Evolutionary conservation across 2,329 filamentous ascomycete species (phyloP).

Genomic region (Fusarium subglutinans): DNA sequence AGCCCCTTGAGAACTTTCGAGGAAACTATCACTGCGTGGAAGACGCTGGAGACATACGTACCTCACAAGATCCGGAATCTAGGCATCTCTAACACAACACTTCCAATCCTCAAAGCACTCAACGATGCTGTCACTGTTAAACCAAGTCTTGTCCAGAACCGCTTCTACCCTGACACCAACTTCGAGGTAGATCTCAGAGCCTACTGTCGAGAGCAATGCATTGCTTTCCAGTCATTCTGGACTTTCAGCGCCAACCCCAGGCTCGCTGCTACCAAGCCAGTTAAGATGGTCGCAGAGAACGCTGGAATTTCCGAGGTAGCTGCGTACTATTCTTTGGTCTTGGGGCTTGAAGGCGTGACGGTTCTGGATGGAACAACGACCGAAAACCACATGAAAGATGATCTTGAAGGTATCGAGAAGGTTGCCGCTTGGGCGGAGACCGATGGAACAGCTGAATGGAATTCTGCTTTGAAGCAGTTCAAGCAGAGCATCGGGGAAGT

Average conservation of each 20-base stretch:
- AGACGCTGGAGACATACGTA: slow-evolving; percentile 71
- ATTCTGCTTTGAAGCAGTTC: slow-evolving; percentile 57
- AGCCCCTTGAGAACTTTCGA: slow-evolving; percentile 56
- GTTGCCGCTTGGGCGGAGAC: slow-evolving; percentile 55
- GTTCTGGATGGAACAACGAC: slow-evolving; percentile 59
- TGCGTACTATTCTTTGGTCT: slow-evolving; percentile 58
- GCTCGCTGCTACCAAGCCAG: slow-evolving; percentile 54
- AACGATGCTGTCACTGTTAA: slow-evolving; percentile 53
- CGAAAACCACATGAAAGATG: slow-evolving; percentile 59
- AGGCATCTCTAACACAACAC: slow-evolving; percentile 79
- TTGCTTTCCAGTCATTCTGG: slow-evolving; percentile 65
- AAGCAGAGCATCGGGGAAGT: slow-evolving; percentile 48
- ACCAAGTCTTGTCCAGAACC: slow-evolving; percentile 76
- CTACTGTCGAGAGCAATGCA: slow-evolving; percentile 53
- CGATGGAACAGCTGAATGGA: slow-evolving; percentile 59
- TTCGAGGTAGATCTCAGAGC: slow-evolving; percentile 70
- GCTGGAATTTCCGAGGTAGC: slow-evolving; percentile 50
- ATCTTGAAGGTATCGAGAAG: slow-evolving; percentile 55
- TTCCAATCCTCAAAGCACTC: slow-evolving; percentile 64
- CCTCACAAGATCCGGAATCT: slow-evolving; percentile 71
- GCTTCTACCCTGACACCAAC: slow-evolving; percentile 68
- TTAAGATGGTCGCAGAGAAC: slow-evolving; percentile 58
- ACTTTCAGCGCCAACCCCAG: slow-evolving; percentile 59
- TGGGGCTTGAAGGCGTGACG: slow-evolving; percentile 55
- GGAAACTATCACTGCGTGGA: slow-evolving; percentile 72